Base-by-base conservation (phyloP, 495 filamentous ascomycete species). In the Tricharina praecox region DNA sequence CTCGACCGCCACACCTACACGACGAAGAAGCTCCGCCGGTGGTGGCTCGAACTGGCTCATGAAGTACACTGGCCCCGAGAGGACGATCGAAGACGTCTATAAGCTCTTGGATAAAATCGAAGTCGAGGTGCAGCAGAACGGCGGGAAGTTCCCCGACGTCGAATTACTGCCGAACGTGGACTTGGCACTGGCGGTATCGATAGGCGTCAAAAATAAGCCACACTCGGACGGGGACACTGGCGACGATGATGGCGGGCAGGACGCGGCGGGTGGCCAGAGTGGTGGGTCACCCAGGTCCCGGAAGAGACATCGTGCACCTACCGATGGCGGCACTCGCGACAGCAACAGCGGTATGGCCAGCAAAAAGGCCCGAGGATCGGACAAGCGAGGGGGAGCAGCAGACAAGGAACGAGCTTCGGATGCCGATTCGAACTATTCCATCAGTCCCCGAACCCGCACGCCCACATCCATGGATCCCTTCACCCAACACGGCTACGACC, bases 61-160 rank as follows among this genome's bases (percentile, higher is more conserved):
- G 44, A 56, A 53, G 18, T 40, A 59, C 37, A 59, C 56, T 15
- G 58, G 58, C n/a, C 49, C 36, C 26, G 50, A 61, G 20, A 61
- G 55, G 43, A 61, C 58, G 1, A 60, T 61, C 11, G 23, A 34
- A 23, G 58, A 61, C 28, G 53, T 61, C 25, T 62, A 54, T 38
- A 36, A n/a, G 10, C 53, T 61, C 32, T 52, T 61, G 15, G 58
- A 54, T 15, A 50, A 42, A 32, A 61, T 60, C 19, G 53, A 61
- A 28, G 3, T 54, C 15, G 58, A 61, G 35, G 53, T 61, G 4
- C 54, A 60, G 40, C 36, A 56, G 18, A 61, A 61, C 40, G 58
- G 58, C 2, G 58, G 58, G 24, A 61, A 53, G 40, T 61, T 61
- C 43, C 58, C 58, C 5, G 58, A 61, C 50, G 51, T 61, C 26